Evolutionary conservation across 2,329 filamentous ascomycete species (phyloP), one percentile per base, ranked within the genome.

Genomic region (Diplodia sapinea): DNA sequence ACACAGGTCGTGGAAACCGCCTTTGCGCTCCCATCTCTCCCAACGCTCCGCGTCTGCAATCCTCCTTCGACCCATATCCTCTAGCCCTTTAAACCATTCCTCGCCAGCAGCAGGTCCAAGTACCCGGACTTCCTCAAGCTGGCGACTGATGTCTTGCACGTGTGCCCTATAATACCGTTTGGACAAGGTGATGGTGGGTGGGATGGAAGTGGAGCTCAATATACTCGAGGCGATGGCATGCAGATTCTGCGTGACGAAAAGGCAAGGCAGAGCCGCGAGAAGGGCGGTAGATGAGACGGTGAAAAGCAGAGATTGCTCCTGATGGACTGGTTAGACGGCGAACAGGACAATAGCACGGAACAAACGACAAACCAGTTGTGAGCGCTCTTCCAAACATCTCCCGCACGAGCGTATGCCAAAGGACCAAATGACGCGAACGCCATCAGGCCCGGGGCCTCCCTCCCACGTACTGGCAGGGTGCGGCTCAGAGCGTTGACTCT

Each of bases 61-160:
- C 59, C 83, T 79, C 68, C 87, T 83, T 72, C 86, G 86, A 11
- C 91, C 90, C 68, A 87, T 84, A 33, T 80, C 81, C 52, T 88
- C 85, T 3, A 95, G 83, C 11, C 91, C 91, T 78, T 94, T 94
- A 36, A 88, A 82, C 91, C 92, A 95, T 76, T 94, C 91, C 71
- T 92, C 89, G 4, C 86, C 85, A 12, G 89, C 86, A 51, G 89
- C 88, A 54, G 84, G 73, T n/a, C 91, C 90, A 71, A 92, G 84
- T n/a, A 82, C 79, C 72, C 87, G 86, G 65, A 89, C 90, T 5
- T 86, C 81, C 52, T 86, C 80, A 71, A 92, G 87, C 73, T 92
- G 88, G 38, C 80, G 75, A 68, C 85, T 85, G 70, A 94, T 84
- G 8, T 83, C 82, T 31, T 88, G 83, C 43, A 93, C 83, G 68